phyloP scores from a whole-genome alignment of 352 stramenopile genomes.

The Poterioochromonas sp. region DNA sequence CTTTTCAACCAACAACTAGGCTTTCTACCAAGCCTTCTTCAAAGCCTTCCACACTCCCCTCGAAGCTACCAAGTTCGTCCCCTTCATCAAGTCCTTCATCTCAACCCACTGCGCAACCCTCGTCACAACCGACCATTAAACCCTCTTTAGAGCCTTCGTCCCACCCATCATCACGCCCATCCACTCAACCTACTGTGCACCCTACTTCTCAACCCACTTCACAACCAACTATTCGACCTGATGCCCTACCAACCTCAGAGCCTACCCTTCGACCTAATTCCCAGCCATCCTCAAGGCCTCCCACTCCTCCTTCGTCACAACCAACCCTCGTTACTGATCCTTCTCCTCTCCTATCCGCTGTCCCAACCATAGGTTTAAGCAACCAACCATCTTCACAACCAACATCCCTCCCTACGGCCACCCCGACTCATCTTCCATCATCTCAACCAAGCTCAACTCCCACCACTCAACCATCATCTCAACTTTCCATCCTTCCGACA shows the following conservation, averaged over 20 bases:
- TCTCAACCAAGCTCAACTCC: too few species aligned
- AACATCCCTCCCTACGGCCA: neutral
- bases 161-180: neutral
- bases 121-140: neutral
- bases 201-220: neutral
- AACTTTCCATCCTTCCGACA: too few species aligned
- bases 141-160: neutral
- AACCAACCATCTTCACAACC: neutral
- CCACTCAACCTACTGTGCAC: neutral
- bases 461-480: too few species aligned
- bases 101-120: neutral
- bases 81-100: neutral
- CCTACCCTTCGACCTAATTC: neutral
- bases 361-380: neutral
- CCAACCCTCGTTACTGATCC: neutral
- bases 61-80: neutral
- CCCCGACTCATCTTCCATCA: neutral
- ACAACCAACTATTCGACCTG: neutral
- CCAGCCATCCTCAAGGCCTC: neutral
- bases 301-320: neutral
- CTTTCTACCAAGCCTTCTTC: neutral
- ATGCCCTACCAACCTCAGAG: neutral
- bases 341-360: neutral
- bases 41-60: neutral
- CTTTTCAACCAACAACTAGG: neutral